phyloP scores from a whole-genome alignment of 1,284 basidiomycete genomes.

The Leccinum discolor region DNA sequence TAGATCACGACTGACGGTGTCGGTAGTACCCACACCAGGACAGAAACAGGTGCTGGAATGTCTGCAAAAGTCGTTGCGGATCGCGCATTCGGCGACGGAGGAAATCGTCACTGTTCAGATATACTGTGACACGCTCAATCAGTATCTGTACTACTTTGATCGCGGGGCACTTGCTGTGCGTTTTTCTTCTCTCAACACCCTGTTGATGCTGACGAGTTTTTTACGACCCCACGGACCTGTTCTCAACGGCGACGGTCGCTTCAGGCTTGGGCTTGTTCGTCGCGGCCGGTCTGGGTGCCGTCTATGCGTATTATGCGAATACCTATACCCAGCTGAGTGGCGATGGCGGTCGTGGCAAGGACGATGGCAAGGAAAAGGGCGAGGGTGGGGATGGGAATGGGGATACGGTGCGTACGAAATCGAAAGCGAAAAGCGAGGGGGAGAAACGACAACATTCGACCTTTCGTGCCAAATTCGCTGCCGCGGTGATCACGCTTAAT shows the following conservation, averaged over 20 bases:
- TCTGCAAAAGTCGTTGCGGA: too few relatives aligned
- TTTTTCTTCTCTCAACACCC: too few relatives aligned
- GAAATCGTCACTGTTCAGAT: too few relatives aligned
- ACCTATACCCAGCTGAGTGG: conserved; percentile 6
- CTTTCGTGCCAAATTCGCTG: conserved; percentile 91
- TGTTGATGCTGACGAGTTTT: too few relatives aligned
- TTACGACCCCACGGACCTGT: not conserved
- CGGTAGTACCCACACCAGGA: too few relatives aligned
- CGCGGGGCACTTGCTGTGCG: too few relatives aligned
- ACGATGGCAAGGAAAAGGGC: not conserved
- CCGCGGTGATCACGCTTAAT: conserved; percentile 73
- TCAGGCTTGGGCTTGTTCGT: conserved; percentile 8
- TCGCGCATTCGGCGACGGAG: too few relatives aligned
- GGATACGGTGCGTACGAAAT: not conserved
- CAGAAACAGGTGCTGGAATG: too few relatives aligned
- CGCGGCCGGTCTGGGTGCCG: conserved; percentile 20
- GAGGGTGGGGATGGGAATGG: not conserved
- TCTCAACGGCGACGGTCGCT: conserved; percentile 27
- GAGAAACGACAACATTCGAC: conserved; percentile 72
- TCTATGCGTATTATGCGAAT: conserved; percentile 17
- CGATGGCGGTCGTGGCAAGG: not conserved
- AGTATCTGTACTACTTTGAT: too few relatives aligned
- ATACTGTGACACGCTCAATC: too few relatives aligned
- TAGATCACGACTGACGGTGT: too few relatives aligned
- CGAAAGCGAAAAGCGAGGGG: not conserved